Conservation (phyloP, 1,284 basidiomycete genomes). For the Golubevia pallescens region DNA sequence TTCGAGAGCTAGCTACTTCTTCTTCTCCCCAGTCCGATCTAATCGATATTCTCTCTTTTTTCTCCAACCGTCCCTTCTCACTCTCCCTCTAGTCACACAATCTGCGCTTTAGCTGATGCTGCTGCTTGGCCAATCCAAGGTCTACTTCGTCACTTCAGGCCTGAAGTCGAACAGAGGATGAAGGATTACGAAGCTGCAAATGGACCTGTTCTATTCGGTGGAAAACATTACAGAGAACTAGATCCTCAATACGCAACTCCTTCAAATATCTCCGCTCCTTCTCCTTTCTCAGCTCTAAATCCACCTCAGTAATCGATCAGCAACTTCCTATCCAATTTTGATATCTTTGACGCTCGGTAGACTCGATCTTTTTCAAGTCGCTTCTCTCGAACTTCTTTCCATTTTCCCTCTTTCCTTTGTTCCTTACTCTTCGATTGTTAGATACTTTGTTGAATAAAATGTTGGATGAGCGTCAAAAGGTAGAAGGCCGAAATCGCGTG, state of each 20-base stretch:
- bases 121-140: conserved; percentile 64
- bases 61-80: background rate
- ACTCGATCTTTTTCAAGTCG: no score
- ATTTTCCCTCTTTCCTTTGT: no score
- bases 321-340: no score
- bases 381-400: no score
- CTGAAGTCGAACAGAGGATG: conserved; percentile 53
- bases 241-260: conserved; percentile 48
- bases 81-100: conserved; percentile 28
- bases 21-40: no score
- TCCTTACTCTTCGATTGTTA: no score
- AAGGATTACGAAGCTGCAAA: conserved; percentile 52
- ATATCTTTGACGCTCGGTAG: no score
- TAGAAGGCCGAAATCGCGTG: no score
- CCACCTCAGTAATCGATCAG: no score
- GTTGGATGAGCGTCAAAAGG: no score
- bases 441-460: no score
- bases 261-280: conserved; percentile 40
- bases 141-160: conserved; percentile 61
- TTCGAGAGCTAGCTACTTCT: background rate
- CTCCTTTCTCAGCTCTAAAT: no score
- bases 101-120: conserved; percentile 60
- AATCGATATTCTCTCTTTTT: background rate
- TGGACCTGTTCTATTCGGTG: conserved; percentile 57
- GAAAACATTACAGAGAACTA: conserved; percentile 45